Conservation (phyloP, 495 filamentous ascomycete species). For the Talaromyces ruber region DNA sequence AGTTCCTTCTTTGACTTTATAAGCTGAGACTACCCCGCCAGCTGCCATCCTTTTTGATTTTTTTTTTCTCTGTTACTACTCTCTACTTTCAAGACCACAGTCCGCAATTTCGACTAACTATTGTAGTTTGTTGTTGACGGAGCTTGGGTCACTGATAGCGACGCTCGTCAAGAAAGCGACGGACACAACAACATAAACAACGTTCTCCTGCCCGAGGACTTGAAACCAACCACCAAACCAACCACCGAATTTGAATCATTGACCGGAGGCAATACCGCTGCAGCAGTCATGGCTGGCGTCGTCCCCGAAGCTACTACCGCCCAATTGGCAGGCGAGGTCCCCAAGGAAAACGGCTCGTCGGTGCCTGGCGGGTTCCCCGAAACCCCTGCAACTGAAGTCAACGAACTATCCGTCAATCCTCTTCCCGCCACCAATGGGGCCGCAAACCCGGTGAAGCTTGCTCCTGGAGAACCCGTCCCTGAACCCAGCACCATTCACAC, state of each 20-base stretch:
- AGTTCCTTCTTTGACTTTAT: neutral
- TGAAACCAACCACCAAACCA: slow-evolving; percentile 39
- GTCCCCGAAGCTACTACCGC: slow-evolving; percentile 69
- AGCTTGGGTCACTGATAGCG: slow-evolving; percentile 72
- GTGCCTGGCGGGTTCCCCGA: slow-evolving; percentile 72
- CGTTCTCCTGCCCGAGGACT: slow-evolving; percentile 67
- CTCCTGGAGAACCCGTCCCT: slow-evolving; percentile 74
- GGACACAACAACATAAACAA: slow-evolving; percentile 77
- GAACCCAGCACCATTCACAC: slow-evolving; percentile 40
- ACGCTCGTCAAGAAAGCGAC: slow-evolving; percentile 72
- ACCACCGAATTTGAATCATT: slow-evolving; percentile 9
- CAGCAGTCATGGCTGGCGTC: slow-evolving; percentile 57
- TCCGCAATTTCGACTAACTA: neutral
- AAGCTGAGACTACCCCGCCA: neutral
- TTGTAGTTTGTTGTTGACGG: slow-evolving; percentile 85
- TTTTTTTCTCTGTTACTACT: slow-evolving; percentile 3
- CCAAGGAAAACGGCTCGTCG: slow-evolving; percentile 44
- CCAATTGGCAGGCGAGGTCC: slow-evolving; percentile 57
- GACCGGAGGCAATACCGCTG: slow-evolving; percentile 11
- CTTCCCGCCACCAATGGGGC: slow-evolving; percentile 69
- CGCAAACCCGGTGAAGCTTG: slow-evolving; percentile 72
- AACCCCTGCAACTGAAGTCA: slow-evolving; percentile 55
- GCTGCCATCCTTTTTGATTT: slow-evolving; percentile 4
- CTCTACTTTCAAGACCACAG: neutral
- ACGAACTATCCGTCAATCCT: slow-evolving; percentile 53